Base-by-base conservation (phyloP, 2,329 filamentous ascomycete genomes). In the Arthrobotrys sphaeroides region DNA sequence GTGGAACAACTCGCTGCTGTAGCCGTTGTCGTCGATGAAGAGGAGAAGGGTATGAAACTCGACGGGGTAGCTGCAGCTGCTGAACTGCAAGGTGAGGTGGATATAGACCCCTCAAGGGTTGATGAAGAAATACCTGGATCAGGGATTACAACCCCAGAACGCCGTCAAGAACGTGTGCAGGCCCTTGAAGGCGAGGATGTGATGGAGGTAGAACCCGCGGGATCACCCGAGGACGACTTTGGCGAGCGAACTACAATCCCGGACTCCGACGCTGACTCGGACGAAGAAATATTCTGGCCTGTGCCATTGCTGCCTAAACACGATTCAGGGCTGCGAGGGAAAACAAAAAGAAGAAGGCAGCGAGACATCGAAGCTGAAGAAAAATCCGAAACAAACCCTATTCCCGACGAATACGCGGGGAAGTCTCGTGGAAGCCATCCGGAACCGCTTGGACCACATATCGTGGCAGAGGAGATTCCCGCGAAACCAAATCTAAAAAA, bases 281-380 rank as follows among this genome's bases (percentile, higher is more conserved):
- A 75, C 10, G 72, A 75, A 22, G 72, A 75, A 13, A 75, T 75
- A 59, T 60, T 69, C 45, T 75, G 72, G 72, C 72, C 72, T 6
- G n/a, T 69, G 4, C 72, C 64, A 24, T 13, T 36, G 10, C 28
- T 49, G 7, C 64, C 57, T n/a, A 75, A 75, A 38, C 57, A 75
- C 13, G 72, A 75, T 42, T 49, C 53, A 2, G 72, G 72, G 13
- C 9, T 68, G 10, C 43, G 36, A 57, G 12, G 12, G 24, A 28
- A 49, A n/a, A n/a, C n/a, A n/a, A n/a, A n/a, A n/a, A 5, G 13
- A 67, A 38, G 57, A 64, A 72, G 57, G 10, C 31, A 31, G 38
- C 42, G 24, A 75, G 22, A 47, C 61, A 26, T 5, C 4, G 20
- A 64, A 7, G 12, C 31, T 28, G 22, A 12, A 9, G 26, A 26